Conservation (phyloP, 2,329 filamentous ascomycete genomes). For the Colletotrichum sp. region DNA sequence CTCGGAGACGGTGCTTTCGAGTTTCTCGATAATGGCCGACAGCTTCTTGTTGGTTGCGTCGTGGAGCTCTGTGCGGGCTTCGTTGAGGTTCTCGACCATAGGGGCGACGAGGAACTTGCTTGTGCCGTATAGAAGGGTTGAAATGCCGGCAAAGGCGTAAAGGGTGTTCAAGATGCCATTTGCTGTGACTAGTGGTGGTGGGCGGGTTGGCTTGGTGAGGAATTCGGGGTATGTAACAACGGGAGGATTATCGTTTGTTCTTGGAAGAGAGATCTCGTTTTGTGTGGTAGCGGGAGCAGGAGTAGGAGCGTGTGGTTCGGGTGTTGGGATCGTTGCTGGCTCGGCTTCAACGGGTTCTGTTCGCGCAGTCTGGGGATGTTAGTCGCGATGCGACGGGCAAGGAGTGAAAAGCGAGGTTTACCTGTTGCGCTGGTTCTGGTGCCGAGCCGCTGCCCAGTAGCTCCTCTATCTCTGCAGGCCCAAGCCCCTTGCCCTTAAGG, state of each 20-base stretch:
- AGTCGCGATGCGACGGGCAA: background rate
- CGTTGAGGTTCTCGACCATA: slow-evolving; percentile 58
- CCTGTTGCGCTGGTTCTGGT: background rate
- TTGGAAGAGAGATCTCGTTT: slow-evolving; percentile 13
- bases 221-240: slow-evolving; percentile 77
- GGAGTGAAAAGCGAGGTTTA: background rate
- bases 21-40: slow-evolving; percentile 50
- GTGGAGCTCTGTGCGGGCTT: slow-evolving; percentile 59
- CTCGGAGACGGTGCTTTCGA: slow-evolving; percentile 65
- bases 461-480: slow-evolving; percentile 68
- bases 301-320: background rate
- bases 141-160: slow-evolving; percentile 61
- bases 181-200: slow-evolving; percentile 68
- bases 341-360: slow-evolving; percentile 1
- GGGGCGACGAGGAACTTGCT: slow-evolving; percentile 72
- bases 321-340: background rate
- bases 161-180: slow-evolving; percentile 63
- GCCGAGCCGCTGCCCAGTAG: slow-evolving; percentile 53
- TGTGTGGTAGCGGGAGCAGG: background rate
- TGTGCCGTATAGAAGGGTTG: slow-evolving; percentile 72
- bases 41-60: slow-evolving; percentile 52
- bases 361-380: background rate
- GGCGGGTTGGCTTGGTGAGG: slow-evolving; percentile 59
- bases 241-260: slow-evolving; percentile 52
- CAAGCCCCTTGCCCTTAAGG: slow-evolving; percentile 77